Conservation (phyloP, 768 basidiomycete species). For the Gloeopeniophorella convolvens region DNA sequence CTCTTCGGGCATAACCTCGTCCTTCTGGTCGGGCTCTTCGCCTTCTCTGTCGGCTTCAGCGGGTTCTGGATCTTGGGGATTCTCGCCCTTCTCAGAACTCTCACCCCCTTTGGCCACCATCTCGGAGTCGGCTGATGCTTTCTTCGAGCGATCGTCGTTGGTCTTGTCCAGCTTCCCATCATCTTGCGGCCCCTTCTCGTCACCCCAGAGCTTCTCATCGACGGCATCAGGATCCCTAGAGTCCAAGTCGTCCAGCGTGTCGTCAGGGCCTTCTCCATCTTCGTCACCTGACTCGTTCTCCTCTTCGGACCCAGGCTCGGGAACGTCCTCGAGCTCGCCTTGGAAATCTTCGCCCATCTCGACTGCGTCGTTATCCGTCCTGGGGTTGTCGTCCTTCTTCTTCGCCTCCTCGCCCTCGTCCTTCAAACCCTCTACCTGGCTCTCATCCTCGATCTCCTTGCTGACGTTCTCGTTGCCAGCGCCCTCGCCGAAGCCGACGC, state of each 20-base stretch:
- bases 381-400: conserved; percentile 33
- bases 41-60: conserved; percentile 24
- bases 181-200: conserved; percentile 58
- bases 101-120: conserved; percentile 74
- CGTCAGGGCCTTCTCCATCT: conserved; percentile 68
- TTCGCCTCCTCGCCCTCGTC: conserved; percentile 40
- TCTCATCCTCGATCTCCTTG: conserved; percentile 93
- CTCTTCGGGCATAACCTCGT: conserved; percentile 27
- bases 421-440: conserved; percentile 90
- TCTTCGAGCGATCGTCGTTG: conserved; percentile 53
- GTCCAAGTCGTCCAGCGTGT: conserved; percentile 79
- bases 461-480: conserved; percentile 81
- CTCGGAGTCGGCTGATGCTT: conserved; percentile 50
- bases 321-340: conserved; percentile 78
- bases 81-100: conserved; percentile 28
- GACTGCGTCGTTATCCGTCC: conserved; percentile 63
- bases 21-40: conserved; percentile 27
- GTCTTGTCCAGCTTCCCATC: conserved; percentile 49
- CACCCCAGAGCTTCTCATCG: conserved; percentile 97
- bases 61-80: conserved; percentile 27
- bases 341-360: conserved; percentile 92
- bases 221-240: conserved; percentile 74
- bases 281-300: conserved; percentile 40
- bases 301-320: conserved; percentile 51
- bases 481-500: conserved; percentile 87